Base-by-base conservation (phyloP, 1,139 yeast genomes). In the Sugiyamaella castrensis region DNA sequence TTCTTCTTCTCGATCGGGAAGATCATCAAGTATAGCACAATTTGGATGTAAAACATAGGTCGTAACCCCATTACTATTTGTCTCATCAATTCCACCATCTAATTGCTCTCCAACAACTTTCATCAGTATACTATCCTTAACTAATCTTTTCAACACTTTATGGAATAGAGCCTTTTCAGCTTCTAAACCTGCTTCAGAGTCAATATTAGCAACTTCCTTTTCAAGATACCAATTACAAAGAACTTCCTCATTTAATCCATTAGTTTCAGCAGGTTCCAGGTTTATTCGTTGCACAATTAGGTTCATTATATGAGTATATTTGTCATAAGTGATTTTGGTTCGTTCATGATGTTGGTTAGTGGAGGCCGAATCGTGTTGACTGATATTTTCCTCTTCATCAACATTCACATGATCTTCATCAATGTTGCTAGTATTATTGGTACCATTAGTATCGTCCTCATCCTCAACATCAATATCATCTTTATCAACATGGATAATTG, bases 401-500 rank as follows among this genome's bases (percentile, higher is more conserved):
- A 36, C 29, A 13, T 36, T 27, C 9, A 37, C 10, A 37, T 46
- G 54, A 15, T 46, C 48, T 11, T 47, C 52, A 37, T 32, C 46
- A 13, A 53, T 40, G 28, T 38, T 47, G 15, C 45, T 47, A 16
- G 44, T 48, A 26, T 53, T 53, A 35, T 37, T 55, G 28, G 48
- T 52, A 54, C 55, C 19, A 42, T 51, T 19, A 36, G 51, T 42
- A 13, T 52, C 61, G 4, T 72, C 81, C 15, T 79, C 89, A 12
- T 81, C 94, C 10, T 83, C 95, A 47, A 92, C 75, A 53, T 87
- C 95, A 37, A 94, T 78, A 66, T 92, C 98, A 59, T 92, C 98
- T 70, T 86, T 86, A 64, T 92, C 98, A 40, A 92, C 98, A 57
- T 95, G 81, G 57, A 92, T 88, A 54, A 92, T 91, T 39, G 96